These are phyloP conservation scores for Tetracladium setigerum DNA, from an alignment of 495 filamentous ascomycete genomes.

Conservation along the genomic window DNA sequence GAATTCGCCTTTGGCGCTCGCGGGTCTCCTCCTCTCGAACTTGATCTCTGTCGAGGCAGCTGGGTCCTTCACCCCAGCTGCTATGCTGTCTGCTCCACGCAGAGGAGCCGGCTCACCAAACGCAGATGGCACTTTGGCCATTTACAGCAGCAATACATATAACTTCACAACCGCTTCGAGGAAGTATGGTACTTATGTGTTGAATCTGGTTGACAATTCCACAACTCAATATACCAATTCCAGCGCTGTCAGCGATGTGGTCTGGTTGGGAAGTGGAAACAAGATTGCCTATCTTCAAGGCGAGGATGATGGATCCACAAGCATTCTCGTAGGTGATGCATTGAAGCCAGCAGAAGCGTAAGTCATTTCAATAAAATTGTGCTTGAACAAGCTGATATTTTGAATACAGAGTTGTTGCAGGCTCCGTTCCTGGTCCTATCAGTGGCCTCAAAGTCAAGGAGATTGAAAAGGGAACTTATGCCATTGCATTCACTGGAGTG, in stretches of 20 bases:
- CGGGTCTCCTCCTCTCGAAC: neutral
- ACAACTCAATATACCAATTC: slow-evolving; percentile 60
- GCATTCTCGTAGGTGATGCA: slow-evolving; percentile 50
- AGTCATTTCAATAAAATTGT: neutral
- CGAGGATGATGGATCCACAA: slow-evolving; percentile 54
- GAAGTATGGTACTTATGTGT: slow-evolving; percentile 59
- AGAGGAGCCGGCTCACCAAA: slow-evolving; percentile 71
- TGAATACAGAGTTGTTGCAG: slow-evolving; percentile 27
- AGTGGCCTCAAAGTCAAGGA: slow-evolving; percentile 64
- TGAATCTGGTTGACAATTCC: slow-evolving; percentile 60
- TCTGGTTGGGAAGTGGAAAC: slow-evolving; percentile 59
- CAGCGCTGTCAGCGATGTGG: slow-evolving; percentile 54
- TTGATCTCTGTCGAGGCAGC: slow-evolving; percentile 18
- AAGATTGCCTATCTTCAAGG: slow-evolving; percentile 58
- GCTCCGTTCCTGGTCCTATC: slow-evolving; percentile 54
- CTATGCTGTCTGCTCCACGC: slow-evolving; percentile 75
- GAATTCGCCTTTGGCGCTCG: slow-evolving; percentile 1
- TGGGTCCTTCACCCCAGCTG: slow-evolving; percentile 65
- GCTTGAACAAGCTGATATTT: neutral
- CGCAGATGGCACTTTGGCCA: slow-evolving; percentile 52
- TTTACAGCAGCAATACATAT: slow-evolving; percentile 67
- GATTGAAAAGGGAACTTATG: slow-evolving; percentile 51
- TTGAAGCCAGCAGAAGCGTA: slow-evolving; percentile 35
- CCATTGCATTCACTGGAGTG: slow-evolving; percentile 56
- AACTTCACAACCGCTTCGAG: slow-evolving; percentile 72